A percentile compares a stretch with the other conserved stretches of the same genome.
phyloP scores from a whole-genome alignment of 345 rosid species.

The Syzygium aromaticum region DNA sequence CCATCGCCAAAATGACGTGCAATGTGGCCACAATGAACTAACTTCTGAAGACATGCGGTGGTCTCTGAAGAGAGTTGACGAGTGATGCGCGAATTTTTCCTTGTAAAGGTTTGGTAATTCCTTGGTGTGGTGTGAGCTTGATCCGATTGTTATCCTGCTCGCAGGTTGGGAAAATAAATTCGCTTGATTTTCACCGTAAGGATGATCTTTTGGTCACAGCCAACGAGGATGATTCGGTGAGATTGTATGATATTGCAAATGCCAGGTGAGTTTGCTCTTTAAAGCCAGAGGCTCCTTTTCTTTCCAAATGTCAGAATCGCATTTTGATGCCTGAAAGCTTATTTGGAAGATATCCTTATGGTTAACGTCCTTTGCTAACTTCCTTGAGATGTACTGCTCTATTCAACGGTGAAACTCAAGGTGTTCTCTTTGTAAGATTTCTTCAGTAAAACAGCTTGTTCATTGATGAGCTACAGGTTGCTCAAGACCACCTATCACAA shows the following conservation, averaged over 20 bases:
- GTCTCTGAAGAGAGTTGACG: not conserved
- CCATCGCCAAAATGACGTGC: not conserved
- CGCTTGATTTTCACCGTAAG: constrained; percentile 84
- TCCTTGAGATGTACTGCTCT: not conserved
- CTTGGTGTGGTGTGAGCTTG: not conserved
- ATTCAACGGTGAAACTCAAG: not conserved
- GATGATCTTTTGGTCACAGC: constrained; percentile 88
- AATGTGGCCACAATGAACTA: not conserved
- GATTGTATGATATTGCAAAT: constrained; percentile 80
- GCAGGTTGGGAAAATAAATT: constrained; percentile 84
- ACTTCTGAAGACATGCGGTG: not conserved
- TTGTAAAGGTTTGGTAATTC: not conserved
- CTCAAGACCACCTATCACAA: constrained; percentile 91
- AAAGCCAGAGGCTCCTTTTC: not conserved
- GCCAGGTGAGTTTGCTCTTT: constrained; percentile 60
- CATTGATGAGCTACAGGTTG: constrained; percentile 40
- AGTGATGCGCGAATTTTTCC: not conserved
- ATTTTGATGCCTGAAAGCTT: not conserved
- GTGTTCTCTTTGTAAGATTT: not conserved
- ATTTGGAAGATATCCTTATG: not conserved
- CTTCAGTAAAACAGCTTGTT: not conserved
- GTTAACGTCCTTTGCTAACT: not conserved
- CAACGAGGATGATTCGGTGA: constrained; percentile 91
- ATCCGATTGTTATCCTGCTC: not conserved
- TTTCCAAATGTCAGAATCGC: not conserved